Evolutionary conservation across 2,329 filamentous ascomycete genomes (phyloP), one percentile per base, ranked within the genome.

Genomic region (Alternaria postmessia): DNA sequence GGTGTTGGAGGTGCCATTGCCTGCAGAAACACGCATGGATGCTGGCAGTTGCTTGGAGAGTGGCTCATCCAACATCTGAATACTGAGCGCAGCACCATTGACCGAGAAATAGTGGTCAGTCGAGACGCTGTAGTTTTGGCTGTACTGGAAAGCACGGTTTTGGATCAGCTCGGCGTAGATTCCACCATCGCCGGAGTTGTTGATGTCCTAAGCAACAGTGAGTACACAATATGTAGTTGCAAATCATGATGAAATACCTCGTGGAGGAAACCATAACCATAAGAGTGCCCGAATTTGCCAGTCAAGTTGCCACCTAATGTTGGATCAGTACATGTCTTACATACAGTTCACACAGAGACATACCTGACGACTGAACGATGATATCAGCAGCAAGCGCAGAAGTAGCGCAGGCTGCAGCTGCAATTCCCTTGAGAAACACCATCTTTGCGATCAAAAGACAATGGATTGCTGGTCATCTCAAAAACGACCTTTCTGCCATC

Each of bases 81-180:
- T 72, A 7, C 69, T 75, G 42, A 80, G 60, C 3, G 63, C 67
- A 6, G 78, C 77, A 14, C 69, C 65, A 41, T 77, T 77, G 59
- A 81, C 67, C 1, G 78, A 67, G 8, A 67, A 71, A 57, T 71
- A 75, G 57, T 72, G 68, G 12, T 63, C 65, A n/a, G 69, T 71
- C 5, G 71, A 73, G 11, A 70, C 71, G 12, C 63, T 66, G 47
- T 54, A 73, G 18, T 52, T 51, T 55, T 44, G 63, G 61, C 69
- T 73, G 61, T 81, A 82, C 75, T 92, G 90, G 70, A 92, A 91
- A 11, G 89, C 90, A 49, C 89, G 85, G 76, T 92, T 92, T 52
- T 84, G 85, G 57, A 92, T 85, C 57, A 92, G 76, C 71, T 92
- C 89, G 49, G 87, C 89, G 72, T 92, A 92, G 63, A 92, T 86